These are phyloP conservation scores for Extremus antarcticus DNA, from an alignment of 495 filamentous ascomycete genomes.

Conservation along the genomic window DNA sequence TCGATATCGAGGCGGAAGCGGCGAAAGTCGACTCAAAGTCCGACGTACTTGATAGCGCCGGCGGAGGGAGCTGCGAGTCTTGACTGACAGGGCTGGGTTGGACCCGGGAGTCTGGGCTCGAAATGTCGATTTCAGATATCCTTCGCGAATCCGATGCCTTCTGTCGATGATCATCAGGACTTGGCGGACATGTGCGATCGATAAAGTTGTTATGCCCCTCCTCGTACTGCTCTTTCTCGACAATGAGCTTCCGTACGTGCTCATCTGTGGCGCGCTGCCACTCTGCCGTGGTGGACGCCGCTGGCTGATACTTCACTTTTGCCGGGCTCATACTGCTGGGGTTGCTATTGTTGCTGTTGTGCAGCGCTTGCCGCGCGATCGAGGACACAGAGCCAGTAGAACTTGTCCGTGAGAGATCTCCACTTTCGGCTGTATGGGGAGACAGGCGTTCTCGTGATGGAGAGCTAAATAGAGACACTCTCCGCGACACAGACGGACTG, in stretches of 20 bases:
- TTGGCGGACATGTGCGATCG: slow-evolving; percentile 28
- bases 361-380: neutral
- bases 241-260: slow-evolving; percentile 18
- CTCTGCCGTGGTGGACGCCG: slow-evolving; percentile 23
- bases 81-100: slow-evolving; percentile 23
- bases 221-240: slow-evolving; percentile 6
- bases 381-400: slow-evolving; percentile 7
- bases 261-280: slow-evolving; percentile 30
- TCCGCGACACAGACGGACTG: slow-evolving; percentile 17
- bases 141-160: neutral
- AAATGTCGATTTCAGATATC: slow-evolving; percentile 1
- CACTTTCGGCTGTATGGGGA: neutral
- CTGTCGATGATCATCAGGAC: slow-evolving; percentile 29
- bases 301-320: neutral
- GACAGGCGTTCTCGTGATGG: slow-evolving; percentile 8
- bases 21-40: slow-evolving; percentile 32
- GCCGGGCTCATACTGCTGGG: neutral
- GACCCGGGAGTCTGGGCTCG: slow-evolving; percentile 12
- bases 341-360: neutral
- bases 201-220: slow-evolving; percentile 10
- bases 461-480: slow-evolving; percentile 8
- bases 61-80: slow-evolving; percentile 12
- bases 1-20: slow-evolving; percentile 33
- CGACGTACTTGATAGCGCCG: slow-evolving; percentile 30
- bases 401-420: slow-evolving; percentile 13